Evolutionary conservation across 345 rosid species (phyloP).

Genomic region (Salix udensis): DNA sequence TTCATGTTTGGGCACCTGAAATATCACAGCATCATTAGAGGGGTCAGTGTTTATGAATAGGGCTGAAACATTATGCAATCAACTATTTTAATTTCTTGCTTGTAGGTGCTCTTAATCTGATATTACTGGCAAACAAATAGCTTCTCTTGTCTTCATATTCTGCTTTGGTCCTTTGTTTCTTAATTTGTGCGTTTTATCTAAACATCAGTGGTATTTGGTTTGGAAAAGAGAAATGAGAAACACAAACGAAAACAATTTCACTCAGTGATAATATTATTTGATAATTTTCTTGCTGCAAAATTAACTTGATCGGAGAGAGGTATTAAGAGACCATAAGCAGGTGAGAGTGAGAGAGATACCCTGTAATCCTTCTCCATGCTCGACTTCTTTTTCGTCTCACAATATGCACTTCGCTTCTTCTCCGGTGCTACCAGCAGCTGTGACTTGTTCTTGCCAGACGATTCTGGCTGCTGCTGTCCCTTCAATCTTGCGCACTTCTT

Average conservation of each 20-base stretch:
- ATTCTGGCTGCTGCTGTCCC: slow-evolving; percentile 49
- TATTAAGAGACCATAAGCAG: background rate
- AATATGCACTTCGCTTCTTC: slow-evolving; percentile 29
- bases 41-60: background rate
- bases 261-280: background rate
- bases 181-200: background rate
- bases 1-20: slow-evolving; percentile 49
- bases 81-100: background rate
- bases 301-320: background rate
- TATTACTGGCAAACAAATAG: background rate
- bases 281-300: background rate
- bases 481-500: slow-evolving; percentile 72
- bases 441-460: slow-evolving; percentile 27
- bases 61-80: background rate
- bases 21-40: background rate
- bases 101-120: background rate
- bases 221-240: background rate
- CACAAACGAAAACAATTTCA: background rate
- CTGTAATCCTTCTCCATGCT: slow-evolving; percentile 2
- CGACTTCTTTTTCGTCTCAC: slow-evolving; percentile 26
- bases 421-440: slow-evolving; percentile 21
- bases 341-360: background rate
- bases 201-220: background rate
- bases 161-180: background rate
- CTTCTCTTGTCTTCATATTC: background rate